Conservation (phyloP, 2,329 filamentous ascomycete genomes). For the Aspergillus amoenus region DNA sequence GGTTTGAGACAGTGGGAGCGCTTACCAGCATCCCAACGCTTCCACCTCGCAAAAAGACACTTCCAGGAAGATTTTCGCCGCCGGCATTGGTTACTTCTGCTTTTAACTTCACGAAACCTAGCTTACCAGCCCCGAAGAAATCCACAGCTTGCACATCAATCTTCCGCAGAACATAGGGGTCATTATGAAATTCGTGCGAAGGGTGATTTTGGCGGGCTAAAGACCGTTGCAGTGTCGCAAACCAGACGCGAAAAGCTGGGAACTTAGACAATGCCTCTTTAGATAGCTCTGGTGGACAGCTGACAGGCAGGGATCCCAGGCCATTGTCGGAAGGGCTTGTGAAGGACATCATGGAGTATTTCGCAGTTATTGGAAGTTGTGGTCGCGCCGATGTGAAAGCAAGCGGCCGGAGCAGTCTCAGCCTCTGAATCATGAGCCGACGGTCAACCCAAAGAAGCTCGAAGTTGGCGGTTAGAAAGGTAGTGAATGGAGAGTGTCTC, state of each 20-base stretch:
- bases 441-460: neutral
- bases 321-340: conserved; percentile 34
- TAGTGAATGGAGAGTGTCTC: neutral
- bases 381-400: conserved; percentile 8
- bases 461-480: neutral
- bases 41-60: conserved; percentile 58
- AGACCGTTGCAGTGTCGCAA: conserved; percentile 50
- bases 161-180: conserved; percentile 52
- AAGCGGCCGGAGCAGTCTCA: neutral
- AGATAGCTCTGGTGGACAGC: conserved; percentile 44
- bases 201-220: conserved; percentile 47
- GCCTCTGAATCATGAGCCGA: conserved; percentile 13
- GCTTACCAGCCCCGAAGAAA: conserved; percentile 48
- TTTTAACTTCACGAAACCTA: conserved; percentile 59
- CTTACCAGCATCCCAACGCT: conserved; percentile 58
- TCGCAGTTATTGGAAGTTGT: conserved; percentile 1
- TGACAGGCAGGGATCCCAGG: conserved; percentile 39
- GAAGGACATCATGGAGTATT: conserved; percentile 43
- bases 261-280: conserved; percentile 50
- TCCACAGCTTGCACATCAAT: conserved; percentile 58
- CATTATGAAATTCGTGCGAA: conserved; percentile 51
- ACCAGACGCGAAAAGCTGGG: conserved; percentile 57
- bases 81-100: conserved; percentile 53
- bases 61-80: conserved; percentile 54
- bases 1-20: neutral